These are phyloP conservation scores for Phoenix dactylifera DNA, from an alignment of 176 grass and related monocot species.

Conservation along the genomic window DNA sequence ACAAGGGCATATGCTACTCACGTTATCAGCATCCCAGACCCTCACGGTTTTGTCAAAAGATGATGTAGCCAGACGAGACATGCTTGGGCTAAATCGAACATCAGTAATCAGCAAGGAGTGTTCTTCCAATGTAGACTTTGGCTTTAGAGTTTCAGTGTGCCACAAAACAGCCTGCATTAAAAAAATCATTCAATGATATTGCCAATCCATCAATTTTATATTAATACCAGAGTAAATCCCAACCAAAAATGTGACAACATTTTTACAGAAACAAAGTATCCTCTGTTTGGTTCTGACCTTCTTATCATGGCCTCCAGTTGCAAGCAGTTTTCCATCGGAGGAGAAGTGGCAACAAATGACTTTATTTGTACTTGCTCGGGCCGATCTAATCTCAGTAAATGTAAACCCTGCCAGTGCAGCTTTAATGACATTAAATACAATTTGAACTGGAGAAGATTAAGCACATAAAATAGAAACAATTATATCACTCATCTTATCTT, in stretches of 20 bases:
- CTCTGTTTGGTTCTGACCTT: slow-evolving; percentile 40
- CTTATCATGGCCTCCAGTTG: slow-evolving; percentile 98
- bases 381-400: slow-evolving; percentile 61
- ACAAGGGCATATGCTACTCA: slow-evolving; percentile 30
- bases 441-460: slow-evolving; percentile 2
- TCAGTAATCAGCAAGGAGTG: slow-evolving; percentile 76
- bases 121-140: slow-evolving; percentile 72
- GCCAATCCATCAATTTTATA: not conserved
- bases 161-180: slow-evolving; percentile 69
- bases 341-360: slow-evolving; percentile 92
- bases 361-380: slow-evolving; percentile 65
- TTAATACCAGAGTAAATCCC: too few species aligned
- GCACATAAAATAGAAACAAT: slow-evolving; percentile 15
- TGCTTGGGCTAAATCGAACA: slow-evolving; percentile 96
- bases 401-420: slow-evolving; percentile 51
- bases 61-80: slow-evolving; percentile 85
- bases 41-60: slow-evolving; percentile 95
- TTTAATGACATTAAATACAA: slow-evolving; percentile 4
- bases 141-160: slow-evolving; percentile 64
- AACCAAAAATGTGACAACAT: too few species aligned
- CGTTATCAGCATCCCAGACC: slow-evolving; percentile 98
- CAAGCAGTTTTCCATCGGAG: slow-evolving; percentile 91
- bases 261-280: too few species aligned
- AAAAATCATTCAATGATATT: slow-evolving; percentile 1
- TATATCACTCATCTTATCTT: not conserved